Conservation (phyloP, 805 yeast genomes). For the Ogataea populi-albae region DNA sequence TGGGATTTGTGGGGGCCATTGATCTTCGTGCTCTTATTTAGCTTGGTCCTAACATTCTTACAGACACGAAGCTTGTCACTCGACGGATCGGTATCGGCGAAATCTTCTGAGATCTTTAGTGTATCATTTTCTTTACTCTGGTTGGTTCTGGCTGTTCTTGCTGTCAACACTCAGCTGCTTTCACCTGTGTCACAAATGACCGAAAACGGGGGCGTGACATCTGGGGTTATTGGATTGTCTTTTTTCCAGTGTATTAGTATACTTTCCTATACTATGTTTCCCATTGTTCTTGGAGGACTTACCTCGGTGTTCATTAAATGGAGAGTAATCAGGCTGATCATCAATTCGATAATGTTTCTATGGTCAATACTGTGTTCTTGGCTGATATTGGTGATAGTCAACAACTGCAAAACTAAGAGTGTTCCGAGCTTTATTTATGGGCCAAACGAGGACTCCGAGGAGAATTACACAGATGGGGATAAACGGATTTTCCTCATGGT, state of each 20-base stretch:
- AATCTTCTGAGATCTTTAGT: slow-evolving; percentile 50
- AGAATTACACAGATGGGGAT: slow-evolving; percentile 46
- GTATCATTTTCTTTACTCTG: slow-evolving; percentile 53
- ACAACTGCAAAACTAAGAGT: slow-evolving; percentile 31
- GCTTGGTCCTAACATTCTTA: slow-evolving; percentile 47
- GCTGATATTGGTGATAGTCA: slow-evolving; percentile 47
- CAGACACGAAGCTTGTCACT: slow-evolving; percentile 30
- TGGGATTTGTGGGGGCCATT: slow-evolving; percentile 68
- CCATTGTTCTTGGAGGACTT: slow-evolving; percentile 48
- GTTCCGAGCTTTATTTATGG: slow-evolving; percentile 18
- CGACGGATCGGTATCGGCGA: slow-evolving; percentile 24
- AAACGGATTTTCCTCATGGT: slow-evolving; percentile 52
- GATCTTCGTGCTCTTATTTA: slow-evolving; percentile 46
- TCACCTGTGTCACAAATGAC: slow-evolving; percentile 42
- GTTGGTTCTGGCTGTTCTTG: slow-evolving; percentile 46
- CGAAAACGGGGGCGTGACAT: slow-evolving; percentile 25
- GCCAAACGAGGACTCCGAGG: slow-evolving; percentile 11
- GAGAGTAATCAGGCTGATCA: slow-evolving; percentile 40
- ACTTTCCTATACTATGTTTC: slow-evolving; percentile 54
- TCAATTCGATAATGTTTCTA: slow-evolving; percentile 39
- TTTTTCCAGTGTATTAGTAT: slow-evolving; percentile 56
- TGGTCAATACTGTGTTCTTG: slow-evolving; percentile 56
- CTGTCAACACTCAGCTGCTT: slow-evolving; percentile 52
- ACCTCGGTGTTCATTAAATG: slow-evolving; percentile 42
- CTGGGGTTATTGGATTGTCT: slow-evolving; percentile 41